These are phyloP conservation scores for Malus sylvestris DNA, from an alignment of 306 rosid species.

Conservation along the genomic window DNA sequence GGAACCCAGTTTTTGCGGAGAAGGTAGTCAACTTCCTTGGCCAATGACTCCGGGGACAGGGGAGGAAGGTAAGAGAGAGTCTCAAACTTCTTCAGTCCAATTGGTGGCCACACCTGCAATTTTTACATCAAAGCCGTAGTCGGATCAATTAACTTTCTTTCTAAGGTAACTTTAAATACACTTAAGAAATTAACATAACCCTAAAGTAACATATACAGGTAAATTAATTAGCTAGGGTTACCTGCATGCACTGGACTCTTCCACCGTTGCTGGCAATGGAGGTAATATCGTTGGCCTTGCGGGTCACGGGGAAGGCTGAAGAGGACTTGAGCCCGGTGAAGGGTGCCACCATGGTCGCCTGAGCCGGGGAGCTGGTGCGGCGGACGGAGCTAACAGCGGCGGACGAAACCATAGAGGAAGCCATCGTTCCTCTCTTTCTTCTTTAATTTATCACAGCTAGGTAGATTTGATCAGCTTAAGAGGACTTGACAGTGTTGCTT, in stretches of 20 bases:
- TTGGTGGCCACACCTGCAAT: slow-evolving; percentile 77
- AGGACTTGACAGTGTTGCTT: not conserved
- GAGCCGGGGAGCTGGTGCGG: slow-evolving; percentile 41
- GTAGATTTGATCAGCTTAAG: not conserved
- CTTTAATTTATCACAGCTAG: not conserved
- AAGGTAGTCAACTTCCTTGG: slow-evolving; percentile 60
- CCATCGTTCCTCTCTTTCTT: slow-evolving; percentile 31
- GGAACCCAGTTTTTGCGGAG: slow-evolving; percentile 54
- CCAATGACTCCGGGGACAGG: not conserved
- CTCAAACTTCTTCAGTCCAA: slow-evolving; percentile 61
- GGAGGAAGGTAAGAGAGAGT: slow-evolving; percentile 81
- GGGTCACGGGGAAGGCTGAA: slow-evolving; percentile 47
- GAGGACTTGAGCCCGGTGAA: slow-evolving; percentile 65
- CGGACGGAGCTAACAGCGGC: slow-evolving; percentile 40
- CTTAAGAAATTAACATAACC: not conserved
- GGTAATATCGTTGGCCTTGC: slow-evolving; percentile 60
- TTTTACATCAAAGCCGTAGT: not conserved
- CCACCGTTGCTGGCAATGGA: slow-evolving; percentile 62
- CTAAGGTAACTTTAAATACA: not conserved
- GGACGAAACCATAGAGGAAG: slow-evolving; percentile 53
- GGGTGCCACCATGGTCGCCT: slow-evolving; percentile 53
- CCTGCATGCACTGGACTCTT: slow-evolving; percentile 68
- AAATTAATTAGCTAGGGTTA: not conserved
- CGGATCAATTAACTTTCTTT: not conserved
- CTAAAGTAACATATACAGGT: not conserved